These are phyloP conservation scores for Vitis hybrid DNA, from an alignment of 177 flowering plant genomes.

Conservation along the genomic window DNA sequence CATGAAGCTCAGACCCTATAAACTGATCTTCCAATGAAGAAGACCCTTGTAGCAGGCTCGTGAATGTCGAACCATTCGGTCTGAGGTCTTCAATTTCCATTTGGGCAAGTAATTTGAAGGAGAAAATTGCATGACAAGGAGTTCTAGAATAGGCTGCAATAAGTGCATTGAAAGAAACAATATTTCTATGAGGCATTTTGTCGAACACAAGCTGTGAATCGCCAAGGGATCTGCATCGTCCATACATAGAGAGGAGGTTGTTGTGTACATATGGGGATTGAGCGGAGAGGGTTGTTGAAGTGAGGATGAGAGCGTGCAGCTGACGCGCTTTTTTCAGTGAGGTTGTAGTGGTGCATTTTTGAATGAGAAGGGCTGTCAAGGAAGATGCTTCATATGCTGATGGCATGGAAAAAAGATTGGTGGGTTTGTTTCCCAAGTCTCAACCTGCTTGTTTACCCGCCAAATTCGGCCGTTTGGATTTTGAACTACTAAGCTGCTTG, in stretches of 20 bases:
- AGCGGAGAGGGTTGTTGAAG: constrained; percentile 22
- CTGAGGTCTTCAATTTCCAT: constrained; percentile 39
- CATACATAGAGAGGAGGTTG: constrained; percentile 76
- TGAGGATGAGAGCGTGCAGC: constrained; percentile 69
- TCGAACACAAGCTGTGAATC: constrained; percentile 67
- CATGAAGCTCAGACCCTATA: constrained; percentile 50
- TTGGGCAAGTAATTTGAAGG: constrained; percentile 33
- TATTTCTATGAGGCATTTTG: constrained; percentile 67
- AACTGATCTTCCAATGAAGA: constrained; percentile 32
- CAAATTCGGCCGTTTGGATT: no score
- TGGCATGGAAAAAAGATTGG: constrained; percentile 10
- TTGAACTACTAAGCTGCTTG: no score
- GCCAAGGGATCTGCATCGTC: constrained; percentile 47
- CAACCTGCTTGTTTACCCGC: no score
- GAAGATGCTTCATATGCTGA: constrained; percentile 25
- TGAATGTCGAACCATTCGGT: constrained; percentile 62
- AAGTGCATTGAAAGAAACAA: constrained; percentile 72
- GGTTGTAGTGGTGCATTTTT: constrained; percentile 53
- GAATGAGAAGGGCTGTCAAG: constrained; percentile 31
- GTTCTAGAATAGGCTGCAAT: constrained; percentile 61
- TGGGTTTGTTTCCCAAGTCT: no score
- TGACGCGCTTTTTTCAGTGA: constrained; percentile 59
- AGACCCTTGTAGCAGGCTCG: constrained; percentile 68
- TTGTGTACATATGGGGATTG: constrained; percentile 59
- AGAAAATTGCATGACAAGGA: constrained; percentile 23